phyloP scores from a whole-genome alignment of 768 basidiomycete species.

The Podaxis carcinomalis region DNA sequence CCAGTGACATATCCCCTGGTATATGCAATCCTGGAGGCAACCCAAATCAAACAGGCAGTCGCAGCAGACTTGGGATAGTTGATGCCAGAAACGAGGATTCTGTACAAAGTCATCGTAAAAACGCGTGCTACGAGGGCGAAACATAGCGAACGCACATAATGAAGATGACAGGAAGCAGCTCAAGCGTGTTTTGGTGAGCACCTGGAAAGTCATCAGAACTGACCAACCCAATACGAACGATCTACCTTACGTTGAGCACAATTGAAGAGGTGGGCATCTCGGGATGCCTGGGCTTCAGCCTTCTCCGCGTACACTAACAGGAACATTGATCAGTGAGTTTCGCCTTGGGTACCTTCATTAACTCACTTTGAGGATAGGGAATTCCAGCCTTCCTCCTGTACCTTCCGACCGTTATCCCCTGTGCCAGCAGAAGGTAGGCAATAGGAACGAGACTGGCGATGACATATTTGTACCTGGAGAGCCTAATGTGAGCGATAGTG shows the following conservation, averaged over 20 bases:
- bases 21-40: conserved; percentile 1
- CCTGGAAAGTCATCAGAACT: conserved; percentile 23
- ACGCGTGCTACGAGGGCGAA: not conserved
- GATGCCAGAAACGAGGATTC: conserved; percentile 1
- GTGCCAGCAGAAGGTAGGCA: conserved; percentile 45
- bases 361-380: conserved; percentile 62
- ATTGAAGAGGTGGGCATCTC: conserved; percentile 58
- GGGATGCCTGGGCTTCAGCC: conserved; percentile 45
- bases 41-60: not conserved
- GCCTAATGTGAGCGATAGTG: not conserved
- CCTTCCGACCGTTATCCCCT: conserved; percentile 31
- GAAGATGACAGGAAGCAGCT: conserved; percentile 40
- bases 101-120: not conserved
- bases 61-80: conserved; percentile 6
- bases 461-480: conserved; percentile 33
- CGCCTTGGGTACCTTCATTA: not conserved
- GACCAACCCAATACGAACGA: not conserved
- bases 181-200: conserved; percentile 68
- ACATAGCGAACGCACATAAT: conserved; percentile 26
- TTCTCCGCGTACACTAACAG: conserved; percentile 65
- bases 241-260: conserved; percentile 58
- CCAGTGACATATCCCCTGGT: conserved; percentile 10
- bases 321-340: not conserved
- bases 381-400: conserved; percentile 53
- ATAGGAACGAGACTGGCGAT: conserved; percentile 50